A percentile compares a stretch with the other conserved stretches of the same genome.
Conservation (phyloP, 257 asterid genomes). For the Handroanthus guayacan region DNA sequence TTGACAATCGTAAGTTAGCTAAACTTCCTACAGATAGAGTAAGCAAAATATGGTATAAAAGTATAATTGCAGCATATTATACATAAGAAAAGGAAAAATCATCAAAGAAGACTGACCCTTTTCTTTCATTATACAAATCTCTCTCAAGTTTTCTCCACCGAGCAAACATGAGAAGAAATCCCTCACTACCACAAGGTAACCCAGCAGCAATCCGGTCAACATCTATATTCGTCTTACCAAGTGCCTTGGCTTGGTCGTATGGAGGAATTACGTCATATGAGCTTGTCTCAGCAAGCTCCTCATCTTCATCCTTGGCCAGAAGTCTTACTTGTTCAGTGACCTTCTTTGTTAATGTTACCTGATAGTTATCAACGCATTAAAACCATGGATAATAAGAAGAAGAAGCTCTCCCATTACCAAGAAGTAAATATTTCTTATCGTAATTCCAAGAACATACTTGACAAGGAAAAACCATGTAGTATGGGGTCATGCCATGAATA, state of each 20-base stretch:
- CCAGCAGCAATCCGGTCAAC: constrained; percentile 99
- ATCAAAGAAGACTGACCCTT: constrained; percentile 58
- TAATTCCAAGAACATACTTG: constrained; percentile 23
- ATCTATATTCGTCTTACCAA: constrained; percentile 97
- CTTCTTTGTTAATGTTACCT: constrained; percentile 85
- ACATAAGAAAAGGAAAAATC: constrained; percentile 15
- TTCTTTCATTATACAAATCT: constrained; percentile 93
- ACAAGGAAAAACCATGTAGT: constrained; percentile 8
- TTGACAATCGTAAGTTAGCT: constrained; percentile 36
- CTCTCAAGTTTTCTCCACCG: constrained; percentile 99
- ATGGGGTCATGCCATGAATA: constrained; percentile 24
- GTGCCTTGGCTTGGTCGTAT: constrained; percentile 98
- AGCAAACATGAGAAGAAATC: constrained; percentile 99
- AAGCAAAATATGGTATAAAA: constrained; percentile 14
- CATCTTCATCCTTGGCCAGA: constrained; percentile 90
- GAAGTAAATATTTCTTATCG: constrained; percentile 8
- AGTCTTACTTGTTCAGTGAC: constrained; percentile 92
- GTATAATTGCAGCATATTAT: not conserved
- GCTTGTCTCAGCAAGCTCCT: constrained; percentile 81
- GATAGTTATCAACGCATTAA: constrained; percentile 31
- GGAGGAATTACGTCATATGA: constrained; percentile 83
- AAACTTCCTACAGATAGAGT: constrained; percentile 27
- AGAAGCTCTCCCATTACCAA: not conserved
- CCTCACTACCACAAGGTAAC: constrained; percentile 98
- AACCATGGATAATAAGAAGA: constrained; percentile 3